A percentile compares a stretch with the other conserved stretches of the same genome.
Evolutionary conservation across 2,329 filamentous ascomycete species (phyloP).

Genomic region (Aspergillus melleus): DNA sequence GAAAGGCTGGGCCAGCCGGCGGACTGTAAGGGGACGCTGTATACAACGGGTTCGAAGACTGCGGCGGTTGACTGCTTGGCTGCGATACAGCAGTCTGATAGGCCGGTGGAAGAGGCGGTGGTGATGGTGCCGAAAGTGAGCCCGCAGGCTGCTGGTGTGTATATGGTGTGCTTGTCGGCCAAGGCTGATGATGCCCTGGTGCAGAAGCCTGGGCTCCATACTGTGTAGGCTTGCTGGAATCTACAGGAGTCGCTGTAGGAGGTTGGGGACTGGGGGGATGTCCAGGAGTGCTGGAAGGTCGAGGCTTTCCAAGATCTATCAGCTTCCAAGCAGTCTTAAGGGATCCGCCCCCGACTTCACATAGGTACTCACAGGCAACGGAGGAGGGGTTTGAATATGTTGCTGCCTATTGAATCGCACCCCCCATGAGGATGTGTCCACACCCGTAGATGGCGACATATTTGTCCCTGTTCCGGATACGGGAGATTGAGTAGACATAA

Average conservation of each 20-base stretch:
- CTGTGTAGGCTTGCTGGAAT: conserved; percentile 20
- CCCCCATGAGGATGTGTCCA: conserved; percentile 44
- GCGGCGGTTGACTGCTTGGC: conserved; percentile 26
- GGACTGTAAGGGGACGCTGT: conserved; percentile 28
- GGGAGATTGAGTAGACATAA: conserved; percentile 28
- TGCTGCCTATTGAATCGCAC: conserved; percentile 44
- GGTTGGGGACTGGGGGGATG: conserved; percentile 21
- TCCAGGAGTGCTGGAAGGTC: conserved; percentile 33
- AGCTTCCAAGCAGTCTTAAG: neutral
- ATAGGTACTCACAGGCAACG: conserved; percentile 37
- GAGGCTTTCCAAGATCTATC: conserved; percentile 28
- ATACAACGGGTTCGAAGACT: conserved; percentile 29
- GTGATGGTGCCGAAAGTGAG: conserved; percentile 31
- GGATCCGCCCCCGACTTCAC: neutral
- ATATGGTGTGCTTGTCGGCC: conserved; percentile 25
- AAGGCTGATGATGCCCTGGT: conserved; percentile 17
- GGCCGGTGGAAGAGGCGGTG: conserved; percentile 43
- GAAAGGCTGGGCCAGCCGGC: conserved; percentile 1
- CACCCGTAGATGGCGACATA: conserved; percentile 16
- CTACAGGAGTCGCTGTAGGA: conserved; percentile 15
- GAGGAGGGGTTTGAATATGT: conserved; percentile 29
- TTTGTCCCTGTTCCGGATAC: conserved; percentile 6
- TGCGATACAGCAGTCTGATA: conserved; percentile 36
- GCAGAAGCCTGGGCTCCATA: conserved; percentile 16
- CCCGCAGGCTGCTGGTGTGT: conserved; percentile 19